Conservation (phyloP, 2,329 filamentous ascomycete genomes). For the Claviceps maximensis region DNA sequence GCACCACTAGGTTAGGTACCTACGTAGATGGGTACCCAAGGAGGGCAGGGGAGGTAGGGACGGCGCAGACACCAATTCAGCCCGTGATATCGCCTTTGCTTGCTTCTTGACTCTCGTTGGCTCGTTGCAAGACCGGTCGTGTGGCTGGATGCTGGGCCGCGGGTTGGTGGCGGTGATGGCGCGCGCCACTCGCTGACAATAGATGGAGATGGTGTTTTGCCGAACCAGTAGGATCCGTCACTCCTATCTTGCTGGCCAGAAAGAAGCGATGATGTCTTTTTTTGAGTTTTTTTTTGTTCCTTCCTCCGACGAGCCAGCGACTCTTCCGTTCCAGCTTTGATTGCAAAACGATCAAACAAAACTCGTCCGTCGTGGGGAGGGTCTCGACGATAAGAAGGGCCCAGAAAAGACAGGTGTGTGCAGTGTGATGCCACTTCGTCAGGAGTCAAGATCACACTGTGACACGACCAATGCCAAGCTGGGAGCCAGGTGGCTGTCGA, state of each 20-base stretch:
- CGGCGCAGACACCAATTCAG: slow-evolving; percentile 1
- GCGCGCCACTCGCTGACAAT: not conserved
- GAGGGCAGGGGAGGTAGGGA: no score
- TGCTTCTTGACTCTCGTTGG: not conserved
- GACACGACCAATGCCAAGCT: not conserved
- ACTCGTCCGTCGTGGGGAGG: not conserved
- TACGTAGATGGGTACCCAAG: no score
- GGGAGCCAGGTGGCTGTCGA: not conserved
- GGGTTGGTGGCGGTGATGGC: not conserved
- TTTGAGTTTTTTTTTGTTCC: not conserved
- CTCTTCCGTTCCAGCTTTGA: not conserved
- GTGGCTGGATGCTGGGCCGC: not conserved
- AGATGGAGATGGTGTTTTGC: not conserved
- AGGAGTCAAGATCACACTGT: not conserved
- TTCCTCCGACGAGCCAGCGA: not conserved
- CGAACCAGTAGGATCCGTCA: not conserved
- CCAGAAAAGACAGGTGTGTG: not conserved
- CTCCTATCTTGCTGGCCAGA: not conserved
- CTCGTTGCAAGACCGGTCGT: not conserved
- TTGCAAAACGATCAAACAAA: not conserved
- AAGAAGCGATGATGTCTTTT: no score
- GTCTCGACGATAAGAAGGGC: not conserved
- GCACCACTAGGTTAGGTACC: not conserved
- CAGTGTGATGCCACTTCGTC: not conserved
- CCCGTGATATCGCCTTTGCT: slow-evolving; percentile 6